Evolutionary conservation across 225 moss, liverwort and hornwort genomes (phyloP), one percentile per base, ranked within the genome.

Genomic region (Bryoerythrophyllum caledonicum): DNA sequence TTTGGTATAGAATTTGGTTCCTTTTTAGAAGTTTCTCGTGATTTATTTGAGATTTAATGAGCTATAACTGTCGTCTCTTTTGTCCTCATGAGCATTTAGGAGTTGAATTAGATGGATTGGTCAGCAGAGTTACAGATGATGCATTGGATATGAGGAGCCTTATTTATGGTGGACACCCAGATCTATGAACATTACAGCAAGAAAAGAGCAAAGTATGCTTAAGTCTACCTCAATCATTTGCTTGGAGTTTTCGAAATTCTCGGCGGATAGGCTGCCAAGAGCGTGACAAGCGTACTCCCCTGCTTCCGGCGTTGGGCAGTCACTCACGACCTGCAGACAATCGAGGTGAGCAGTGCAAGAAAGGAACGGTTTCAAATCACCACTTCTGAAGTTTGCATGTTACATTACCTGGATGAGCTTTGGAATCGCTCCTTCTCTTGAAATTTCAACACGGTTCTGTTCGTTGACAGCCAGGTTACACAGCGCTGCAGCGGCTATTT

Each of bases 231-330:
- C 72, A 57, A 83, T 83, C 82, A 88, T 88, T 35, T 78, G 65
- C 11, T 44, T 66, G 28, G 85, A 80, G 74, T 88, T 86, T 65
- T 86, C 40, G 61, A 82, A 76, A 65, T 81, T 86, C 56, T 85
- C 80, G 68, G 75, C 80, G n/a, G 85, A 75, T 15, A 88, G 81
- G 43, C 88, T 88, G 25, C 78, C 88, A 65, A 88, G 59, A 27
- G 85, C 88, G 41, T 88, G 88, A 60, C 80, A 86, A 1, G 85
- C 85, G 56, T 86, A 88, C 73, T 86, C 88, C 23, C 88, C 88
- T 27, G 88, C 83, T 63, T 88, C 88, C 49, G 80, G 80, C 8
- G 83, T 83, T 53, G 78, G 73, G 58, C 85, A 86, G 32, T 86
- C 74, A 16, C 70, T 86, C 53, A 85, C 88, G 5, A 86, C 70